Percentiles rank a stretch among this genome's conserved stretches.
Evolutionary conservation across 768 basidiomycete genomes (phyloP).

Genomic region (Mycena vitilis): DNA sequence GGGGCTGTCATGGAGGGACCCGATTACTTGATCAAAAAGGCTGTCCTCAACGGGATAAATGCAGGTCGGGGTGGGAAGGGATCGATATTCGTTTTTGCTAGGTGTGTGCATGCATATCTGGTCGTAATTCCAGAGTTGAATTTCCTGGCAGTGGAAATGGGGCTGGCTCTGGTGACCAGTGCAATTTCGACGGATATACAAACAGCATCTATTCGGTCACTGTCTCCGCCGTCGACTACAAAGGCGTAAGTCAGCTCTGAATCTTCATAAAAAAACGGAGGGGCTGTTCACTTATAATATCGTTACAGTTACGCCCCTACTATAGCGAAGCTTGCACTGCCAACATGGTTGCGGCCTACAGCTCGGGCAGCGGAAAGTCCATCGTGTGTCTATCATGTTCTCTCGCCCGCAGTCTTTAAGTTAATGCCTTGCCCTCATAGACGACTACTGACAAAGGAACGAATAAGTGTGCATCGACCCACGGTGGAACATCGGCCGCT

Average conservation of each 20-base stretch:
- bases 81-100: conserved; percentile 95
- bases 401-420: conserved; percentile 9
- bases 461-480: conserved; percentile 80
- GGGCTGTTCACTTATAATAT: no score
- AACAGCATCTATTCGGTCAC: conserved; percentile 98
- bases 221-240: conserved; percentile 92
- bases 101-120: background rate
- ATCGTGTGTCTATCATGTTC: conserved; percentile 72
- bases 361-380: conserved; percentile 91
- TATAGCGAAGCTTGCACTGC: conserved; percentile 99
- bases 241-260: conserved; percentile 55
- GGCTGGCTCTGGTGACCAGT: conserved; percentile 90
- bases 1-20: conserved; percentile 87
- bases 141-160: conserved; percentile 79
- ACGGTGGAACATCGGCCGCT: conserved; percentile 98
- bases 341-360: conserved; percentile 96
- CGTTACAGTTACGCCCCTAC: conserved; percentile 77
- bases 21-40: conserved; percentile 89
- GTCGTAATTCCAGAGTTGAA: background rate
- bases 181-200: conserved; percentile 99
- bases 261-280: no score
- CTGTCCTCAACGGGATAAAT: conserved; percentile 92
- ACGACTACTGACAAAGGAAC: conserved; percentile 95
- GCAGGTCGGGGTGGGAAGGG: conserved; percentile 92
- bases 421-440: conserved; percentile 51